These are phyloP conservation scores for Leccinum solheimii DNA, from an alignment of 1,284 basidiomycete species.

Conservation along the genomic window DNA sequence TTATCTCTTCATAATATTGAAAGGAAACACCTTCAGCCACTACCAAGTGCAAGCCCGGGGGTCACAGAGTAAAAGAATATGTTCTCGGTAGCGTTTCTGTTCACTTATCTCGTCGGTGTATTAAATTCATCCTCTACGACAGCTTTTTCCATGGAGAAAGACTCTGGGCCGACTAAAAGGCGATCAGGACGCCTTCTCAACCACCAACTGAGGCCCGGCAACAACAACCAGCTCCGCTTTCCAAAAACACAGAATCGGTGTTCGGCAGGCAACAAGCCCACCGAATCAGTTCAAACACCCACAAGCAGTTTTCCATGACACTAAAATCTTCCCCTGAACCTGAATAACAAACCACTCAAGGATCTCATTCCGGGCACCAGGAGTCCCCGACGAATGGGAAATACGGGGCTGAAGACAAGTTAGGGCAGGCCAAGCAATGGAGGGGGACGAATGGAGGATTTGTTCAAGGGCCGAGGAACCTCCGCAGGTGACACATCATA, in stretches of 20 bases:
- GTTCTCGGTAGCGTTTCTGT: not conserved
- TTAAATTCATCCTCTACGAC: not conserved
- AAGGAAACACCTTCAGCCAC: not conserved
- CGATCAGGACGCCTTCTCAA: not conserved
- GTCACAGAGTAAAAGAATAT: not conserved
- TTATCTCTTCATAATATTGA: conserved; percentile 23
- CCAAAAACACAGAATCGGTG: not conserved
- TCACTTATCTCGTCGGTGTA: not conserved
- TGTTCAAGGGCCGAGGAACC: not conserved
- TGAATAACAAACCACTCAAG: too few species aligned
- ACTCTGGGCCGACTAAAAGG: not conserved
- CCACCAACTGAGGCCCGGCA: too few species aligned
- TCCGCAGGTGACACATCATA: not conserved
- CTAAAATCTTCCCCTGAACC: too few species aligned
- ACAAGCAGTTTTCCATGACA: too few species aligned
- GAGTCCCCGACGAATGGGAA: too few species aligned
- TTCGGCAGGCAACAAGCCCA: too few species aligned
- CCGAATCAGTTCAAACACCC: too few species aligned
- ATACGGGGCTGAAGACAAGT: too few species aligned
- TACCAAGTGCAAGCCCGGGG: not conserved
- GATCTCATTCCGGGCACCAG: too few species aligned
- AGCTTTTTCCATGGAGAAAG: not conserved
- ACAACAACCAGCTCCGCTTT: not conserved
- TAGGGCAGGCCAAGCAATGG: not conserved
- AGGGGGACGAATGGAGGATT: not conserved